A percentile compares a stretch with the other conserved stretches of the same genome.
phyloP scores from a whole-genome alignment of 1,284 basidiomycete species.

The Papiliotrema terrestris region DNA sequence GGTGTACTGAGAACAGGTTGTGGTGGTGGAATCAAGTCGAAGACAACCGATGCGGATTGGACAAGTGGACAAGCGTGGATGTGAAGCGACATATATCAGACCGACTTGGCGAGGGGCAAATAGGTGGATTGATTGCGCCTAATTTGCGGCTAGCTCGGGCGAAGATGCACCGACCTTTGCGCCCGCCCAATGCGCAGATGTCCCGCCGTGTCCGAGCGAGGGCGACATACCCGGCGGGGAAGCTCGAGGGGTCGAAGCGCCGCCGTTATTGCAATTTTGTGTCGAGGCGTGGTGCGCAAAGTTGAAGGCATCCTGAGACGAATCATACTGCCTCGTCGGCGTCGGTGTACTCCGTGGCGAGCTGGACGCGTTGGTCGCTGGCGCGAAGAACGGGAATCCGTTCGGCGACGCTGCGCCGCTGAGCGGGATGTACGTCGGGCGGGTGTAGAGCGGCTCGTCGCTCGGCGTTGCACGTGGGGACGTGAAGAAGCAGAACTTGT shows the following conservation, averaged over 20 bases:
- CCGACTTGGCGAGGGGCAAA: no score
- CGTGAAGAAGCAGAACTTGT: constrained; percentile 50
- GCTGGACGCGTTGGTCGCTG: constrained; percentile 9
- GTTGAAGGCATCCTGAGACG: constrained; percentile 27
- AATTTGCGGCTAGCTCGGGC: background rate
- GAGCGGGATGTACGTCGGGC: constrained; percentile 20
- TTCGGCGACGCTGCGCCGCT: constrained; percentile 25
- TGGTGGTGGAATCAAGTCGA: no score
- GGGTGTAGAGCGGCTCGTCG: constrained; percentile 18
- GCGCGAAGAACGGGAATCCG: constrained; percentile 33
- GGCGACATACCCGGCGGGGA: background rate
- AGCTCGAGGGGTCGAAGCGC: background rate
- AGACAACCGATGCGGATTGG: no score
- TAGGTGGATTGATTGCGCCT: background rate
- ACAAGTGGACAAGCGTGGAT: no score
- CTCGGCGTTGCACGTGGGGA: constrained; percentile 31
- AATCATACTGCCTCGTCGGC: constrained; percentile 20
- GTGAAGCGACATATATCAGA: no score
- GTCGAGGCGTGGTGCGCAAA: constrained; percentile 4
- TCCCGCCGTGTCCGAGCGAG: background rate
- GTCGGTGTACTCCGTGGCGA: constrained; percentile 23
- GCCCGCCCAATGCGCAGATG: background rate
- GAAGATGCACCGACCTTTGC: background rate
- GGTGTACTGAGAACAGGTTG: no score
- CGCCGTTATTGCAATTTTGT: background rate